These are phyloP conservation scores for Lachancea meyersii DNA, from an alignment of 805 yeast species.

Conservation along the genomic window DNA sequence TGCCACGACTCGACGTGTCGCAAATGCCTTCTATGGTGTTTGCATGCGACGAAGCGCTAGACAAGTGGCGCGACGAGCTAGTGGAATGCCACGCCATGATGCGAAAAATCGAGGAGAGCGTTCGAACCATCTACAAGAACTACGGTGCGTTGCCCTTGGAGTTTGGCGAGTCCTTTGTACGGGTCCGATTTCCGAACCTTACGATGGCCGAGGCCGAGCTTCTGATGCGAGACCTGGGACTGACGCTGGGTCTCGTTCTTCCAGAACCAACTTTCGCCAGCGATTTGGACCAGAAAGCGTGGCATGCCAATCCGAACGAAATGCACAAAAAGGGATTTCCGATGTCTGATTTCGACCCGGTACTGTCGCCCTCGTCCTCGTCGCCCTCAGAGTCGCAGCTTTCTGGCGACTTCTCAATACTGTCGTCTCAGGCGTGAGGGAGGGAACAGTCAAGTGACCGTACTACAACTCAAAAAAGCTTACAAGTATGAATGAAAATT, in stretches of 20 bases:
- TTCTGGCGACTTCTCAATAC: neutral
- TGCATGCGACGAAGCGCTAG: conserved; percentile 41
- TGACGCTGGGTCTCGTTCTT: conserved; percentile 50
- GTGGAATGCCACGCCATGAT: conserved; percentile 37
- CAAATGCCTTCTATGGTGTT: conserved; percentile 37
- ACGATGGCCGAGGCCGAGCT: conserved; percentile 51
- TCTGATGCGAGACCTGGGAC: conserved; percentile 53
- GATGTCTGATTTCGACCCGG: neutral
- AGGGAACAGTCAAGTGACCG: too few relatives aligned
- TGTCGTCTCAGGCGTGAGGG: conserved; percentile 4
- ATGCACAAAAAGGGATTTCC: neutral
- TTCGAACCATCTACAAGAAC: conserved; percentile 40
- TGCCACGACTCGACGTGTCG: conserved; percentile 35
- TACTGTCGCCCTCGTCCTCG: neutral
- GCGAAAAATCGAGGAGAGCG: conserved; percentile 39
- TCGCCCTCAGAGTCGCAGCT: neutral
- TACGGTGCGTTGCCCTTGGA: conserved; percentile 65
- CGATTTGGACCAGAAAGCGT: neutral
- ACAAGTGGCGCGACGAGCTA: conserved; percentile 35
- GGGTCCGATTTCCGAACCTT: conserved; percentile 68
- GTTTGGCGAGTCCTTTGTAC: conserved; percentile 37
- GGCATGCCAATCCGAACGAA: neutral
- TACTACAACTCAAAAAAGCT: too few relatives aligned
- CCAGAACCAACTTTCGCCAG: conserved; percentile 22
- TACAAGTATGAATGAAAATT: too few relatives aligned